These are phyloP conservation scores for Venturia carpophila DNA, from an alignment of 2,329 filamentous ascomycete genomes.

Conservation along the genomic window DNA sequence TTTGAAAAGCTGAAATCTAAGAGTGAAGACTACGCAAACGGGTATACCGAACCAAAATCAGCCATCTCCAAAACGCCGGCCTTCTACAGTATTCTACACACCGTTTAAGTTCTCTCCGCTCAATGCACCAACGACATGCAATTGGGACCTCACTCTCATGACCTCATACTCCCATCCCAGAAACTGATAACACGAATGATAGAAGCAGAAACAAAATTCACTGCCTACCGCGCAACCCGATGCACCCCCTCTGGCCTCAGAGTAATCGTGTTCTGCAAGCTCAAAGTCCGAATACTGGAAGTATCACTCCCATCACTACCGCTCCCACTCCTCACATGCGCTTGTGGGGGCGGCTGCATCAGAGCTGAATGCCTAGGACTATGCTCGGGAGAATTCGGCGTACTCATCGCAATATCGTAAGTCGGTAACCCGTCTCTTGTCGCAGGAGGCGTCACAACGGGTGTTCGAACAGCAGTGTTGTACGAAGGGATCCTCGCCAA, in stretches of 20 bases:
- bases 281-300: not conserved
- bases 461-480: slow-evolving; percentile 39
- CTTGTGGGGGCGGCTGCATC: not conserved
- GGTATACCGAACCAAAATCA: slow-evolving; percentile 2
- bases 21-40: slow-evolving; percentile 2
- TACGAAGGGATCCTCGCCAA: slow-evolving; percentile 45
- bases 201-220: not conserved
- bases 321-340: slow-evolving; percentile 8
- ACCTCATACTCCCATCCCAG: not conserved
- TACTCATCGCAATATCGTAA: slow-evolving; percentile 16
- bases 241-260: not conserved
- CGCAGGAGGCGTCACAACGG: slow-evolving; percentile 13
- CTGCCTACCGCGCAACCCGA: not conserved
- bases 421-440: slow-evolving; percentile 8
- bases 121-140: not conserved
- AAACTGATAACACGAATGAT: not conserved
- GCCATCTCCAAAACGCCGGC: not conserved
- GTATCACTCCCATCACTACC: slow-evolving; percentile 3
- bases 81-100: not conserved
- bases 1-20: not conserved
- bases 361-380: not conserved
- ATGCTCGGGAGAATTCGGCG: slow-evolving; percentile 11
- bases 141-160: not conserved
- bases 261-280: slow-evolving; percentile 3
- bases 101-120: not conserved